Evolutionary conservation across 352 stramenopile genomes (phyloP).

Genomic region (Blastocystis sp.): DNA sequence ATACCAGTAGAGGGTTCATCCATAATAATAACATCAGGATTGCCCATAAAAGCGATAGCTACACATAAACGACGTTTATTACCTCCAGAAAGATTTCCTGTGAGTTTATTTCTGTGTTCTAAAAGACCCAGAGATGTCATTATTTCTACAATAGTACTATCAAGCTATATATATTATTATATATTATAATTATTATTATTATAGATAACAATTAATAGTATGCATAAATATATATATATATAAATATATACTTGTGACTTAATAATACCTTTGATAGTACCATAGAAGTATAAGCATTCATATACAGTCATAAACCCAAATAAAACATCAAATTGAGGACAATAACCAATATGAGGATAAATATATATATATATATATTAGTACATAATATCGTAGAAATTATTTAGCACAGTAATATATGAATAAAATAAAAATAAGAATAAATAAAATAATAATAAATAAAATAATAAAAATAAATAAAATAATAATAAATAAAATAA

Average conservation of each 20-base stretch:
- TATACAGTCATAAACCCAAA: slow-evolving; percentile 73
- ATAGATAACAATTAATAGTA: no score
- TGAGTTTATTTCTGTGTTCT: slow-evolving; percentile 38
- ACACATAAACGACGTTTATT: slow-evolving; percentile 82
- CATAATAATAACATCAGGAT: slow-evolving; percentile 66
- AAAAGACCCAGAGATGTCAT: neutral
- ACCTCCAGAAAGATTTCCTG: slow-evolving; percentile 56
- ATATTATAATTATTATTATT: no score
- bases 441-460: no score
- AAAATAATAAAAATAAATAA: no score
- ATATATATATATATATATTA: no score
- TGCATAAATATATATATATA: neutral
- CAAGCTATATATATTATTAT: no score
- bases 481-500: no score
- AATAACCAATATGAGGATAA: no score
- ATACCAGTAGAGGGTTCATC: slow-evolving; percentile 77
- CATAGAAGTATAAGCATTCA: slow-evolving; percentile 81
- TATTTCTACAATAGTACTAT: no score
- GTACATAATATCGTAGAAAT: no score
- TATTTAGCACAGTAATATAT: no score
- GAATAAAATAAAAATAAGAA: no score
- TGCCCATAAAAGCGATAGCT: slow-evolving; percentile 74
- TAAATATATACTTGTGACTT: neutral
- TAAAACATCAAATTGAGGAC: slow-evolving; percentile 83
- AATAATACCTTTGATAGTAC: slow-evolving; percentile 64